Evolutionary conservation across 129 eudicot genomes (phyloP), one percentile per base, ranked within the genome.

Genomic region (Pittosporum tobira): DNA sequence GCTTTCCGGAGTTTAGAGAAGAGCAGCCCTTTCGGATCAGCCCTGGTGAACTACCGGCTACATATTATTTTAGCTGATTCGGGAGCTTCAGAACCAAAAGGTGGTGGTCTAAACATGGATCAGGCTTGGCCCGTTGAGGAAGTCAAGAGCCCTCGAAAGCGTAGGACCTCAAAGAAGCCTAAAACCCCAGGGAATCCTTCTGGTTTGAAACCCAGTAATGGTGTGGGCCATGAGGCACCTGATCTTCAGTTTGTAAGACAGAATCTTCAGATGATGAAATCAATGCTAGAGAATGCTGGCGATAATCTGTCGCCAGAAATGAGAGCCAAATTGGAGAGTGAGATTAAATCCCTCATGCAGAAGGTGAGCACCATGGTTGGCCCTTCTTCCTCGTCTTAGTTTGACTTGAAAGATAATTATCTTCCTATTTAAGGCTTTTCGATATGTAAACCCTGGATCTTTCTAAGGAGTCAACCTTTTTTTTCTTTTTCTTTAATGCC

Each of bases 201-300:
- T 27, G 50, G 51, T 54, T n/a, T 37, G 42, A 69, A 51, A 55
- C 59, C 75, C 70, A 73, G 36, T 38, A 16, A 38, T 15, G 73
- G 67, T 3, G 76, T 67, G 61, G 56, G 65, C 3, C 79, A 51
- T 9, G 83, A 73, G 67, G 61, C 65, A 4, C 81, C 64, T 13
- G 83, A 84, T 63, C 74, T 86, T 36, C 69, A 38, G 20, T 56
- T 22, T 3, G 77, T 90, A 13, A 82, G 65, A 64, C 62, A 80
- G 82, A 86, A 80, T 61, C 93, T 90, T 37, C 94, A 90, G 78
- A 57, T 71, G 77, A 90, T 90, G 97, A 85, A 72, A 23, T 31
- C 61, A 45, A 82, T 84, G 80, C 70, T 90, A 83, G 89, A 83
- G 77, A 83, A 86, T 21, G 75, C 87, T 0, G 97, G 97, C 6